Evolutionary conservation across 805 yeast species (phyloP).

Genomic region (Cyberlindnera amylophila): DNA sequence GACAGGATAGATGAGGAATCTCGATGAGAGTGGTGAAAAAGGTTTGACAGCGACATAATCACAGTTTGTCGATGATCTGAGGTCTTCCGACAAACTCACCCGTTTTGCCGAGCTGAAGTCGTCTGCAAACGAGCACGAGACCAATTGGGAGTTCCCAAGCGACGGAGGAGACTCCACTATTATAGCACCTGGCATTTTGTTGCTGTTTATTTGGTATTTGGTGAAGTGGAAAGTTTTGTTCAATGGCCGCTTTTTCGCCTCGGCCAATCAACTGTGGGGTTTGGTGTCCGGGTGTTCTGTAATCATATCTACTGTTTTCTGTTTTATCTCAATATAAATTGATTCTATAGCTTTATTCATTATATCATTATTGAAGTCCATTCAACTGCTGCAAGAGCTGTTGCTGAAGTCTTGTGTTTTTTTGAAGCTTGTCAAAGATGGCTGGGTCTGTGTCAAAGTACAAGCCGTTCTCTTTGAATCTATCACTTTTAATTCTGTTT

Average conservation of each 20-base stretch:
- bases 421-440: slow-evolving; percentile 36
- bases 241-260: neutral
- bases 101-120: slow-evolving; percentile 4
- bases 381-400: slow-evolving; percentile 13
- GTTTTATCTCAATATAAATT: too few species aligned
- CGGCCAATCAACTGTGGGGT: neutral
- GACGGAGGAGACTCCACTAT: neutral
- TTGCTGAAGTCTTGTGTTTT: slow-evolving; percentile 40
- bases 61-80: neutral
- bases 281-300: neutral
- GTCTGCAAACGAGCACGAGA: slow-evolving; percentile 10
- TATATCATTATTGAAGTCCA: slow-evolving; percentile 2
- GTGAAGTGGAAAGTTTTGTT: too few species aligned
- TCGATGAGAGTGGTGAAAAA: slow-evolving; percentile 13
- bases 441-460: slow-evolving; percentile 46
- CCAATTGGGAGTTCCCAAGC: slow-evolving; percentile 1
- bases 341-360: too few species aligned
- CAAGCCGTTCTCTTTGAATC: slow-evolving; percentile 42
- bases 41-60: slow-evolving; percentile 20
- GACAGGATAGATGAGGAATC: slow-evolving; percentile 14
- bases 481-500: slow-evolving; percentile 27
- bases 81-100: slow-evolving; percentile 10
- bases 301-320: too few species aligned
- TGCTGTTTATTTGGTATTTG: neutral
- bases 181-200: slow-evolving; percentile 3